These are phyloP conservation scores for Exutisphaerella laricina DNA, from an alignment of 2,329 filamentous ascomycete species.

Conservation along the genomic window DNA sequence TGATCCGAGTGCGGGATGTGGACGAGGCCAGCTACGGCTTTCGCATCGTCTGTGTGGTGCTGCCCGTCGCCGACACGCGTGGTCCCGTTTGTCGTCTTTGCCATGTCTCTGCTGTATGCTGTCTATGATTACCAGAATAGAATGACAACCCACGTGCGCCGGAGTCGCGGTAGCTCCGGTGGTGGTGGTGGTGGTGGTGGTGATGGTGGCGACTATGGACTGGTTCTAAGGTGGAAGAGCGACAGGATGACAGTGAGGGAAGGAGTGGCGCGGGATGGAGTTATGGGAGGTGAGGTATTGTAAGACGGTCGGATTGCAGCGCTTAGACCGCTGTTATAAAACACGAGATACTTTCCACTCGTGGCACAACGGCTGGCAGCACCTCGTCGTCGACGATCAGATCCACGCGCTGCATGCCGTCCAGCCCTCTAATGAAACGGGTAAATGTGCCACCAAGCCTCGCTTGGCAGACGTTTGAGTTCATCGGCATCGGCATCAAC, in stretches of 20 bases:
- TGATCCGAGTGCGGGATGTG: slow-evolving; percentile 12
- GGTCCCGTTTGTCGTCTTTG: neutral
- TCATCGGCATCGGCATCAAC: too few relatives aligned
- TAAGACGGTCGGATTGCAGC: neutral
- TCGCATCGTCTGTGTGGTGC: neutral
- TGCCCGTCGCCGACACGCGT: neutral
- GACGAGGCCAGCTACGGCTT: slow-evolving; percentile 7
- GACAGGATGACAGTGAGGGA: neutral
- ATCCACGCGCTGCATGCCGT: too few relatives aligned
- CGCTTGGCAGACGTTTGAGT: too few relatives aligned
- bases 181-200: too few relatives aligned
- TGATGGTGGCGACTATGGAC: neutral
- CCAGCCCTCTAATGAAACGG: too few relatives aligned
- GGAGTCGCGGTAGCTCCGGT: too few relatives aligned
- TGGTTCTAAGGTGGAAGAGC: neutral
- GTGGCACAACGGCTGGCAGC: too few relatives aligned
- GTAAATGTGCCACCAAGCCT: too few relatives aligned
- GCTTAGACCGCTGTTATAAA: slow-evolving; percentile 1
- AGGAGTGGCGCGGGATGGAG: slow-evolving; percentile 4
- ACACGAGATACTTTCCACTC: too few relatives aligned
- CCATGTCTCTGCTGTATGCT: neutral
- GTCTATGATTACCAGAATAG: neutral
- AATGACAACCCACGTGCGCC: too few relatives aligned
- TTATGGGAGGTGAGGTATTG: neutral
- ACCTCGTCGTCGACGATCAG: too few relatives aligned